Base-by-base conservation (phyloP, 164 flowering plant genomes). In the Sextonia rubra region DNA sequence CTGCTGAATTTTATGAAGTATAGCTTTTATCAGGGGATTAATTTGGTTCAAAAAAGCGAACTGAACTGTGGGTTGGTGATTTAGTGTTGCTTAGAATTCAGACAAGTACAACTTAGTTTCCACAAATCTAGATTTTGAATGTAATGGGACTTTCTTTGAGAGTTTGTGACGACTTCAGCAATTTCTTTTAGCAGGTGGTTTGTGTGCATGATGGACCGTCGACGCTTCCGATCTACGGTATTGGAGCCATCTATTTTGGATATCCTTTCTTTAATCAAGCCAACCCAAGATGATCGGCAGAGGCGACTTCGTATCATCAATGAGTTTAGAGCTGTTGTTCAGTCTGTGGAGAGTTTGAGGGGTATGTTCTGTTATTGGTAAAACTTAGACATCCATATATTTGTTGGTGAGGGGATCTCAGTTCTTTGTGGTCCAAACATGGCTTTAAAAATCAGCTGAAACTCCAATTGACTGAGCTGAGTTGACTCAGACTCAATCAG, bases 261-360 rank as follows among this genome's bases (percentile, higher is more conserved):
- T 9, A 79, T 91, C 47, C 92, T 95, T 72, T 32, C 6, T 27
- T 80, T 64, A 15, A 70, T 91, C 74, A 82, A 81, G 70, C 99
- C 99, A 63, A 63, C 44, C 30, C 79, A 77, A 18, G 86, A 82
- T 15, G 99, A 92, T 75, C 79, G 82, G 79, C 30, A 12, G 7
- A 70, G 44, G n/a, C 80, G 98, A 56, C 9, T 67, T 47, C 78
- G 60, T 29, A 37, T 92, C 66, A 85, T 95, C 66, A 30, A 77
- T 61, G 88, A 91, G 6, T 72, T 95, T 26, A 78, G 69, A 71
- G 71, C 77, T 23, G 81, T 82, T 73, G 85, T 91, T 73, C 71
- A 69, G 70, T 81, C 86, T 47, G 65, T 90, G 69, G 87, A 85
- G 76, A 86, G 84, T 77, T 76, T 95, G 71, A 85, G 88, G 89